Percentiles rank a stretch among this genome's conserved stretches.
Conservation (phyloP, 1,284 basidiomycete genomes). For the Neotropicomus parvogracilis region DNA sequence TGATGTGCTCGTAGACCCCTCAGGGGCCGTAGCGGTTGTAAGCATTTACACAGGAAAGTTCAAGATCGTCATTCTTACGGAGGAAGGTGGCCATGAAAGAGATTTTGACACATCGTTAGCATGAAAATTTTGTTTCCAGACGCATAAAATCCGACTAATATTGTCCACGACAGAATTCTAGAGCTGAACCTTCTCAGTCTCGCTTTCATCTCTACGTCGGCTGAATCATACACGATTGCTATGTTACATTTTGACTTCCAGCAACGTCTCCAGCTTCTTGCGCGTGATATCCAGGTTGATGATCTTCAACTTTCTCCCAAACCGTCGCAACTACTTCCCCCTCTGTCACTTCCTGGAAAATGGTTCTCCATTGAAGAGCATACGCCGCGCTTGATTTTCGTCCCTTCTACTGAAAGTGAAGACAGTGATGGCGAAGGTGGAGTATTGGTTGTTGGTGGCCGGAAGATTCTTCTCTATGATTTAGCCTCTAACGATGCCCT, state of each 20-base stretch:
- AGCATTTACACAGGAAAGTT: slow-evolving; percentile 68
- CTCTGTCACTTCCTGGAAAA: slow-evolving; percentile 40
- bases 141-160: slow-evolving; percentile 9
- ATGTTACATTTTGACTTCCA: slow-evolving; percentile 69
- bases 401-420: slow-evolving; percentile 24
- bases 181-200: slow-evolving; percentile 75
- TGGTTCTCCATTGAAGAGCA: slow-evolving; percentile 32
- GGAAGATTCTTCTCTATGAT: slow-evolving; percentile 58
- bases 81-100: slow-evolving; percentile 47
- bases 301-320: slow-evolving; percentile 51
- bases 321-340: slow-evolving; percentile 47
- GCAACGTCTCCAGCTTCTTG: slow-evolving; percentile 55
- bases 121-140: slow-evolving; percentile 1
- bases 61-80: slow-evolving; percentile 51
- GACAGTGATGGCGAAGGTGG: slow-evolving; percentile 49
- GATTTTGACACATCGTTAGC: slow-evolving; percentile 68
- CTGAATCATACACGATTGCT: slow-evolving; percentile 53
- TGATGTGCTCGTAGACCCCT: slow-evolving; percentile 57
- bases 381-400: slow-evolving; percentile 23
- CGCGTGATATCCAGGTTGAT: slow-evolving; percentile 51
- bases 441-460: slow-evolving; percentile 67
- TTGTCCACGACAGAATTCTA: slow-evolving; percentile 48
- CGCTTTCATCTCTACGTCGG: slow-evolving; percentile 52
- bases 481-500: slow-evolving; percentile 44
- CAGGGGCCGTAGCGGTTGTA: slow-evolving; percentile 56